A percentile compares a stretch with the other conserved stretches of the same genome.
Conservation (phyloP, 208 protist genomes). For the Novymonas esmeraldas region DNA sequence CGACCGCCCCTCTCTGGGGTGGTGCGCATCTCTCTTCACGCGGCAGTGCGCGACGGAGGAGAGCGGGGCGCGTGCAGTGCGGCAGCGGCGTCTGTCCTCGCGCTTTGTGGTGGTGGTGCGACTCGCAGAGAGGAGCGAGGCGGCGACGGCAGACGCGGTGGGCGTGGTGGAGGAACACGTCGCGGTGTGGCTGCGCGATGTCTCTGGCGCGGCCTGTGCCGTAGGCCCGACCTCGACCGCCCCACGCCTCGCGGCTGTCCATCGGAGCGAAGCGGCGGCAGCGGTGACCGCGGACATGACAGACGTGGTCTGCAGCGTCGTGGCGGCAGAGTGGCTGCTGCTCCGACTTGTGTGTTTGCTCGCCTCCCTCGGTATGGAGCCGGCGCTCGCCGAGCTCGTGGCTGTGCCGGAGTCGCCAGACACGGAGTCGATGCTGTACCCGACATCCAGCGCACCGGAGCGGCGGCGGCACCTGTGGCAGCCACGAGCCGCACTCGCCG, state of each 20-base stretch:
- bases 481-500: background rate
- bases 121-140: background rate
- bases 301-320: conserved; percentile 13
- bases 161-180: conserved; percentile 1
- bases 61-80: background rate
- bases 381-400: conserved; percentile 12
- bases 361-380: conserved; percentile 8
- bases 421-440: conserved; percentile 20
- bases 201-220: background rate
- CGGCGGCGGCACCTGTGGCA: background rate
- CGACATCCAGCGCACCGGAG: background rate
- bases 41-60: background rate
- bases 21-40: background rate
- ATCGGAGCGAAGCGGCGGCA: background rate
- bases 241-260: too few relatives aligned
- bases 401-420: conserved; percentile 10
- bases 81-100: conserved; percentile 11
- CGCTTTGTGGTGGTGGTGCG: conserved; percentile 17
- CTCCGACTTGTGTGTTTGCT: conserved; percentile 13
- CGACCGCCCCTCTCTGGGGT: background rate
- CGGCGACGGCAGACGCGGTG: background rate
- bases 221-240: too few relatives aligned
- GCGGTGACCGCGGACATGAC: conserved; percentile 20
- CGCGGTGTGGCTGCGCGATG: conserved; percentile 3
- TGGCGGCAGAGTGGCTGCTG: conserved; percentile 32